Conservation (phyloP, 1,139 yeast species). For the Magnusiomyces tetraspermus region DNA sequence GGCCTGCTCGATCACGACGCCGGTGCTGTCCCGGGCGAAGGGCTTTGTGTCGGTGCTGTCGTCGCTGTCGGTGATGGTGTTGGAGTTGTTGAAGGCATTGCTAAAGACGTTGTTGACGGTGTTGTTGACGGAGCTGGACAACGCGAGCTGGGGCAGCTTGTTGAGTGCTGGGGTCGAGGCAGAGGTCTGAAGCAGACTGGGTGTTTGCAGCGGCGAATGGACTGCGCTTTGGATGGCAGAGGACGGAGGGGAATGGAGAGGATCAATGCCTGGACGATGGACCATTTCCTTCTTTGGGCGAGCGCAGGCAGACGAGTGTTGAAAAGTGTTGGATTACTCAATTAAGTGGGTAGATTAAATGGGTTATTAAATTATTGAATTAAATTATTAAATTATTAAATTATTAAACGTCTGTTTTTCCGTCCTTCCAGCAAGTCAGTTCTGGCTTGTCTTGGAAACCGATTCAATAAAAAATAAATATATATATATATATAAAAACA, state of each 20-base stretch:
- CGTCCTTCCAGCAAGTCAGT: too few species aligned
- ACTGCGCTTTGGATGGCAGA: slow-evolving; percentile 8
- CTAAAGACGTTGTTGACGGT: slow-evolving; percentile 16
- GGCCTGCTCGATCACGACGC: background rate
- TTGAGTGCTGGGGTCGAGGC: slow-evolving; percentile 20
- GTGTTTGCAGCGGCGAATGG: background rate
- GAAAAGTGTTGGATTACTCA: too few species aligned
- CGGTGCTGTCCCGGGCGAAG: slow-evolving; percentile 23
- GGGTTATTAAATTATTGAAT: too few species aligned
- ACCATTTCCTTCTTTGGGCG: too few species aligned
- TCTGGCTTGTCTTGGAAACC: too few species aligned
- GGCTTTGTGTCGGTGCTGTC: slow-evolving; percentile 19
- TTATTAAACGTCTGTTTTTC: too few species aligned
- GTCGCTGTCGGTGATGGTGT: slow-evolving; percentile 28
- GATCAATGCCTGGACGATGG: background rate
- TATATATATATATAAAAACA: too few species aligned
- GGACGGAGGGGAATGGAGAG: slow-evolving; percentile 7
- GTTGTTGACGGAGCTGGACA: slow-evolving; percentile 16
- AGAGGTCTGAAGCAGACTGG: slow-evolving; percentile 9
- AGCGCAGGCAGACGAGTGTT: too few species aligned
- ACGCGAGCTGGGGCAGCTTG: slow-evolving; percentile 1
- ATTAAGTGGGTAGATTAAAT: too few species aligned
- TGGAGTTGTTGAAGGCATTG: slow-evolving; percentile 25
- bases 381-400: too few species aligned
- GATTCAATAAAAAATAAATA: too few species aligned